Evolutionary conservation across 2,329 filamentous ascomycete species (phyloP), one percentile per base, ranked within the genome.

Genomic region (Neonectria hederae): DNA sequence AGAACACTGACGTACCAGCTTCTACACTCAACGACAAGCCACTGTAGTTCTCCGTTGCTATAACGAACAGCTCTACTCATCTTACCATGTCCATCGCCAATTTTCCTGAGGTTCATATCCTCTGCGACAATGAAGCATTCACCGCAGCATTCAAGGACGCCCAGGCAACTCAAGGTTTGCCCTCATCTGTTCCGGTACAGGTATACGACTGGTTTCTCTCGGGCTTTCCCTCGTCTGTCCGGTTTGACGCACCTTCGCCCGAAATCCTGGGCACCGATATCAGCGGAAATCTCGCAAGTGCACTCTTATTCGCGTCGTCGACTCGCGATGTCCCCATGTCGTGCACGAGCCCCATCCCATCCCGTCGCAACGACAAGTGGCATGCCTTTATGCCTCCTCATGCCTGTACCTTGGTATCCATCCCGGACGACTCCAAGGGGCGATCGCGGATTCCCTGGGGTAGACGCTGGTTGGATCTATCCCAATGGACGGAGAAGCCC

Each of bases 321-420:
- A 83, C 82, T 0, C 60, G 62, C 3, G 69, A 79, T 24, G 77
- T 82, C 61, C 86, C 86, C 68, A 65, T 78, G 14, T 82, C 83
- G 2, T 77, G 86, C 5, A 86, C 84, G 0, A 73, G 75, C 8
- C 78, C 76, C n/a, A 82, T 76, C 5, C 84, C 86, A 69, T 55
- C 61, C 1, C 74, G 74, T 2, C 70, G 86, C 5, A 86, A 86
- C 63, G 71, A 79, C 3, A 75, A 78, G 63, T 83, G 79, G 76
- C 76, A 80, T 19, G 84, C 84, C 1, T 87, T 82, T 64, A 80
- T 81, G 2, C 83, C 83, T 0, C 83, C 83, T 0, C 83, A 84
- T 0, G 78, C 80, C 0, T 86, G 84, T 65, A 84, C 82, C 1
- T 69, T 86, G 2, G 77, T 86, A 4, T 70, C 72, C 17, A 79